Conservation (phyloP, 2,329 filamentous ascomycete genomes). For the Aspergillus sp. region DNA sequence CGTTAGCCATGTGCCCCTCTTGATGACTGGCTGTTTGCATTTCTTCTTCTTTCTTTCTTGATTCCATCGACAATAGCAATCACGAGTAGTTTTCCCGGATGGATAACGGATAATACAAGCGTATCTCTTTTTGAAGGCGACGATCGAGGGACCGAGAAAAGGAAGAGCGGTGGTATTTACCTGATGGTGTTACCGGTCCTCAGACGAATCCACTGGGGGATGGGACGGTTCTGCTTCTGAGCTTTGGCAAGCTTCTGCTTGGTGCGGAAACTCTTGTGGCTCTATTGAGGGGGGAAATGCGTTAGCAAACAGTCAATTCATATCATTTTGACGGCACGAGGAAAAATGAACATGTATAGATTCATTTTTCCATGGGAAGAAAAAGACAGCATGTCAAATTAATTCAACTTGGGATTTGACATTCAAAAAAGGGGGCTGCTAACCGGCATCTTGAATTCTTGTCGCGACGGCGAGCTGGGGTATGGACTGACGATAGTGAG, state of each 20-base stretch:
- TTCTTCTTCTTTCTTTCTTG: neutral
- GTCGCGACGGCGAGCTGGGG: constrained; percentile 36
- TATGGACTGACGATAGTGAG: constrained; percentile 29
- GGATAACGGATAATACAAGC: too few relatives aligned
- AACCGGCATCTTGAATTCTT: constrained; percentile 55
- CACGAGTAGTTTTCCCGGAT: too few relatives aligned
- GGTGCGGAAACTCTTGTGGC: constrained; percentile 99
- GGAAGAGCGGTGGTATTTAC: constrained; percentile 55
- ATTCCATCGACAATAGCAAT: neutral
- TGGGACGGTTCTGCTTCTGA: constrained; percentile 99
- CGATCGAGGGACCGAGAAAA: too few relatives aligned
- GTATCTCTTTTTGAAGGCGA: too few relatives aligned
- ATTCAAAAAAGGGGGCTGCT: constrained; percentile 13
- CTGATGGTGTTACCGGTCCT: constrained; percentile 98
- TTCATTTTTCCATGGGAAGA: neutral
- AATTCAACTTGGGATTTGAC: too few relatives aligned
- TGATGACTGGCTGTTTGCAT: neutral
- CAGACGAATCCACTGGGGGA: constrained; percentile 99
- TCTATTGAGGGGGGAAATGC: constrained; percentile 51
- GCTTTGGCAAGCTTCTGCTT: constrained; percentile 99
- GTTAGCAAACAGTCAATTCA: too few relatives aligned
- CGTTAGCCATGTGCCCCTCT: neutral
- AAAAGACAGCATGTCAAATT: neutral
- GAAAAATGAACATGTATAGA: neutral
- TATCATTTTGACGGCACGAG: neutral